Evolutionary conservation across 441 rosid genomes (phyloP).

Genomic region (Daphne laureola): DNA sequence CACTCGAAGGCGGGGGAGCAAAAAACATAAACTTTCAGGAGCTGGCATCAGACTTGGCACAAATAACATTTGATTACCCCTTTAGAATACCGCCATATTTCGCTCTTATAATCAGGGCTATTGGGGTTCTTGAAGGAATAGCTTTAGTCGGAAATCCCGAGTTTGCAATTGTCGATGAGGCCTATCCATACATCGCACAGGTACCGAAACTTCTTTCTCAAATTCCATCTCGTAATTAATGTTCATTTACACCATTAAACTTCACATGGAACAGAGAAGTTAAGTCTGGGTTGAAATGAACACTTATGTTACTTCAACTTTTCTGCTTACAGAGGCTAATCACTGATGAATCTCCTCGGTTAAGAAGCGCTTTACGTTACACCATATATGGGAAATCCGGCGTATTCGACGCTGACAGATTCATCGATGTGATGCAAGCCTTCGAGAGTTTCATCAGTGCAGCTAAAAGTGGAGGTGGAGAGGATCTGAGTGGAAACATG

Average conservation of each 20-base stretch:
- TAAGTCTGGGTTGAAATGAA: neutral
- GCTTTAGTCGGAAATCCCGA: conserved; percentile 96
- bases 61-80: conserved; percentile 96
- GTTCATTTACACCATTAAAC: too few relatives aligned
- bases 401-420: conserved; percentile 96
- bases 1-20: conserved; percentile 98
- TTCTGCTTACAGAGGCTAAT: conserved; percentile 63
- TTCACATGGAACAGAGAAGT: too few relatives aligned
- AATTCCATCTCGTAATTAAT: neutral
- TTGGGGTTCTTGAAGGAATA: conserved; percentile 94
- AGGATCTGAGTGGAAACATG: conserved; percentile 77
- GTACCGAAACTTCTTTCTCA: conserved; percentile 25
- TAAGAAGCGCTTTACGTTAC: conserved; percentile 81
- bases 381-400: conserved; percentile 90
- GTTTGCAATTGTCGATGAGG: conserved; percentile 94
- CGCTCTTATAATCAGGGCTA: conserved; percentile 94
- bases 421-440: conserved; percentile 98
- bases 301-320: neutral
- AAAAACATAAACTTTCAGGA: conserved; percentile 91
- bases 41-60: conserved; percentile 94
- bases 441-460: conserved; percentile 92
- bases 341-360: conserved; percentile 88
- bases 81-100: conserved; percentile 97
- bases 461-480: conserved; percentile 99
- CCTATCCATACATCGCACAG: conserved; percentile 97